Base-by-base conservation (phyloP, 2,329 filamentous ascomycete species). In the Sporothrix pseudoabietina region DNA sequence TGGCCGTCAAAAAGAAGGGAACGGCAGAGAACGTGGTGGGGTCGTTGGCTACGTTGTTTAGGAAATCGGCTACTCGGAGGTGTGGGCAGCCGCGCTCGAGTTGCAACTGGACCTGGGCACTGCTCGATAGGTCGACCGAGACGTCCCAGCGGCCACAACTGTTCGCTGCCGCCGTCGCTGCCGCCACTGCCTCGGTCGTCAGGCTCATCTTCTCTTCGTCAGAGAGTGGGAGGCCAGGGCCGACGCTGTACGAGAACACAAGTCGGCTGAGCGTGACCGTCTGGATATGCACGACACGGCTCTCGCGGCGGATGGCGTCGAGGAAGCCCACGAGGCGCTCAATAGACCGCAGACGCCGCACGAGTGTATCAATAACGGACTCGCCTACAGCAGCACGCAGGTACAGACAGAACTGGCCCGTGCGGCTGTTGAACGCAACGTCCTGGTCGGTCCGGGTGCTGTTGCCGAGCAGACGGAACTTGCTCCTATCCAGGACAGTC, bases 271-370 rank as follows among this genome's bases (percentile, higher is more conserved):
- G 83, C 19, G 87, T 89, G 72, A 91, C 85, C 55, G 86, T 83
- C 76, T 90, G 86, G 78, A 87, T 87, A 59, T 83, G 83, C 49
- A 92, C 86, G 70, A 86, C 84, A 19, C 84, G 84, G 65, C 84
- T 83, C 76, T 87, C 84, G 75, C 84, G 83, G 72, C 88, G 84
- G 75, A 94, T 87, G 1, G 90, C 89, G 61, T 89, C 87, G 35
- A 94, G 84, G 77, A 92, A 93, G 59, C 87, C 87, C 54, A 93
- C 89, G 39, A 96, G 85, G 26, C 91, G 88, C 77, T 92, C 89
- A 73, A 96, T 87, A 14, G 89, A 87, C 76, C 88, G 86, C 63
- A 94, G 83, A 39, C 90, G 86, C 69, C 86, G 83, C 75, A 85
- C 83, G 26, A 94, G 84, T n/a, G 84, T 82, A 4, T 86, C 84